Evolutionary conservation across 148 eudicot species (phyloP).

Genomic region (Bassia scoparia): DNA sequence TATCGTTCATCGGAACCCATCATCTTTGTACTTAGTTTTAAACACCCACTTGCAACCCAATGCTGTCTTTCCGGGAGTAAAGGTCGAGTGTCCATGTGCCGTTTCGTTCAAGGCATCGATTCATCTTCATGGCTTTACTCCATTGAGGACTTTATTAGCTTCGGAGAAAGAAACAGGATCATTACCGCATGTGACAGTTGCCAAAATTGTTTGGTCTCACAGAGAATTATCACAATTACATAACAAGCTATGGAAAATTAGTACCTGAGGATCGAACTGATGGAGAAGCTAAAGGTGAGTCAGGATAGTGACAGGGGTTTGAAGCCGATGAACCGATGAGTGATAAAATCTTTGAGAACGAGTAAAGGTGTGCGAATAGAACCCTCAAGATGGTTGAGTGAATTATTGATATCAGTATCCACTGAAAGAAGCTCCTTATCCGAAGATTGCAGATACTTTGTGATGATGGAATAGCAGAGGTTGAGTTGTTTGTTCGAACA

Average conservation of each 20-base stretch:
- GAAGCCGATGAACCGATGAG: background rate
- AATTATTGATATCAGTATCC: background rate
- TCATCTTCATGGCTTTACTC: background rate
- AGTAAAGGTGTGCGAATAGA: background rate
- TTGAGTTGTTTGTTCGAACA: too few species aligned
- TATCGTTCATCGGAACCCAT: background rate
- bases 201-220: background rate
- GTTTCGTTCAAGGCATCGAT: background rate
- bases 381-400: background rate
- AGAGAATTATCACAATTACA: constrained; percentile 1
- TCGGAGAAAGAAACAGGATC: background rate
- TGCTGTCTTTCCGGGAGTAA: background rate
- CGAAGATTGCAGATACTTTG: background rate
- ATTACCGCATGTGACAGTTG: background rate
- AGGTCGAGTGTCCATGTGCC: background rate
- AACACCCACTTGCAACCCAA: background rate
- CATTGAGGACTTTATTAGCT: background rate
- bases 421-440: background rate
- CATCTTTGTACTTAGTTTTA: background rate
- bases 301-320: background rate
- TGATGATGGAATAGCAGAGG: background rate
- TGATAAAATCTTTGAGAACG: background rate
- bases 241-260: constrained; percentile 3
- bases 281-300: background rate
- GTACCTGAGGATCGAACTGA: constrained; percentile 2